Conservation (phyloP, 2,329 filamentous ascomycete genomes). For the Fonsecaea monophora region DNA sequence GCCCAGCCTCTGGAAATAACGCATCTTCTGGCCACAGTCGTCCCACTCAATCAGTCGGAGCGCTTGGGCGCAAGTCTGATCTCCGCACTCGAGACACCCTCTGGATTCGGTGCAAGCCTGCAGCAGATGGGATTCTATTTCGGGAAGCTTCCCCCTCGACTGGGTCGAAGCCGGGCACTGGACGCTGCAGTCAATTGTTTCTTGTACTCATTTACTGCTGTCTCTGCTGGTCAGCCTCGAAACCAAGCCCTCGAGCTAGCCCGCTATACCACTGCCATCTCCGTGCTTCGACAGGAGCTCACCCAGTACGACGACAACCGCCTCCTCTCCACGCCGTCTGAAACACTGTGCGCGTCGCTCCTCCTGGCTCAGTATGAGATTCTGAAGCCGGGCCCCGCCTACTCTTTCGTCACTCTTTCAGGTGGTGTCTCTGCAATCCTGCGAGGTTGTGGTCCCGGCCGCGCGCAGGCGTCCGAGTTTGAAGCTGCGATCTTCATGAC, state of each 20-base stretch:
- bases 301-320: conserved; percentile 1
- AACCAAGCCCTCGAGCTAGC: conserved; percentile 15
- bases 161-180: conserved; percentile 18
- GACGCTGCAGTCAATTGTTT: conserved; percentile 19
- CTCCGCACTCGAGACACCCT: conserved; percentile 10
- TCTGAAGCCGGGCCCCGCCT: conserved; percentile 8
- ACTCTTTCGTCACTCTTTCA: conserved; percentile 14
- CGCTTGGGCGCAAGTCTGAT: conserved; percentile 5
- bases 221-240: conserved; percentile 1
- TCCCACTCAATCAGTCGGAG: conserved; percentile 8
- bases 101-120: conserved; percentile 14
- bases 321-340: conserved; percentile 12
- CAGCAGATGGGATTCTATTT: conserved; percentile 17
- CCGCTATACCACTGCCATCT: conserved; percentile 13
- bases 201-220: conserved; percentile 11
- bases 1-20: not conserved
- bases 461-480: conserved; percentile 15
- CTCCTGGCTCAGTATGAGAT: conserved; percentile 21
- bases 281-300: conserved; percentile 10
- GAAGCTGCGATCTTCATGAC: conserved; percentile 16
- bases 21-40: not conserved
- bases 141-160: conserved; percentile 9
- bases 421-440: conserved; percentile 20
- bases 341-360: conserved; percentile 19
- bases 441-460: conserved; percentile 8